Evolutionary conservation across 257 asterid species (phyloP), one percentile per base, ranked within the genome.

Genomic region (Solanum medicagineum): DNA sequence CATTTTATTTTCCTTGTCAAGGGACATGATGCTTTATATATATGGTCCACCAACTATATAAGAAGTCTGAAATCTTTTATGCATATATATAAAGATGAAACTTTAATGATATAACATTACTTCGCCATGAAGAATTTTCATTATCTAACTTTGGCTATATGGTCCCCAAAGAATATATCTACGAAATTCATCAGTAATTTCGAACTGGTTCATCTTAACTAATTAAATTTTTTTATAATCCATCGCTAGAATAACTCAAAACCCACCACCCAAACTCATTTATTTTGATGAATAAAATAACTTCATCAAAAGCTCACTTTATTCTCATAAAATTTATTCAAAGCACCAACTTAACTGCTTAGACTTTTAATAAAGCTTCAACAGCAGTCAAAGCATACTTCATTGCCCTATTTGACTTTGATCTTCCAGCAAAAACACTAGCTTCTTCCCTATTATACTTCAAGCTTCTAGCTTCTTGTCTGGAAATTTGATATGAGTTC

Each of bases 361-460:
- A 77, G 24, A 36, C 83, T 80, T 85, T 47, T 51, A 80, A 15
- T 0, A 85, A n/a, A 65, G 87, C 45, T 26, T 69, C 81, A 80
- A 85, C 68, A 20, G 80, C 85, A n/a, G 60, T 80, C 17, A 87
- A 42, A 6, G 66, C 85, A 87, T 56, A 12, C 57, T 59, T 44
- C 54, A 70, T 32, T 51, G 70, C 79, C 56, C 74, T 81, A 10
- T 60, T 32, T 65, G 13, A 83, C 32, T 55, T 81, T 80, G 47
- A 53, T 54, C 71, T 79, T 4, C 91, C 85, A 85, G 91, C 88
- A 55, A 93, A 86, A 75, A 93, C 54, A 1, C 83, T 81, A 6
- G 89, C 80, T 79, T 93, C 96, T 3, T 91, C 91, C 47, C 95
- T 91, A 65, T 84, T 90, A 68, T 86, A 90, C 93, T 94, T 93